Evolutionary conservation across 345 rosid genomes (phyloP), one percentile per base, ranked within the genome.

Genomic region (Boechera retrofracta): DNA sequence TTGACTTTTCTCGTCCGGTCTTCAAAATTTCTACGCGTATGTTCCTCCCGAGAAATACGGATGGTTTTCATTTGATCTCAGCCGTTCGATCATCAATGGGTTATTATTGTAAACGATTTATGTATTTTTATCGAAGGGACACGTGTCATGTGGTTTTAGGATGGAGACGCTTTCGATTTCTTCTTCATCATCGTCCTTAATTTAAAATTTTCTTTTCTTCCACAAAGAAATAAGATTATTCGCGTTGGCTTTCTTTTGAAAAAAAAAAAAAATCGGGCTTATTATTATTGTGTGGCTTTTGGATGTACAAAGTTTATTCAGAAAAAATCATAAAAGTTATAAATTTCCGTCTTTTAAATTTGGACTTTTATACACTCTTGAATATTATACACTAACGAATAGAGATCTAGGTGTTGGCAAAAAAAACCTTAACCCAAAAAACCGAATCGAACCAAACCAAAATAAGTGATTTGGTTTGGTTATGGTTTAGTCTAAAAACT

Each of bases 141-240:
- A 72, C 81, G 80, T 77, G 76, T 77, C 54, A 54, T 15, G 67
- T 71, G 38, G 66, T 26, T 53, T 44, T 15, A 56, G 68, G 68
- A 70, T 61, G 61, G 32, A 58, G 67, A 77, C 72, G 61, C 71
- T 45, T 64, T 16, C 45, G 62, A 35, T 67, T 33, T 47, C 18
- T 16, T n/a, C 29, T 3, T 42, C n/a, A 4, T 42, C 15, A 10
- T 54, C 71, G 10, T 63, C 36, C 41, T 36, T 12, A 33, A 33
- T 44, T 26, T 62, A 24, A 21, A 61, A 53, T 77, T 71, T 51
- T 38, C 55, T 36, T 70, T 41, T 51, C 15, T 28, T 32, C 8
- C 29, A 16, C 10, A 71, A 76, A 71, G 71, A 70, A 77, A 63
- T 70, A 54, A 77, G 69, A 62, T 60, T 64, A 76, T 75, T 75